These are phyloP conservation scores for Vigna angularis DNA, from an alignment of 306 rosid genomes.

Conservation along the genomic window DNA sequence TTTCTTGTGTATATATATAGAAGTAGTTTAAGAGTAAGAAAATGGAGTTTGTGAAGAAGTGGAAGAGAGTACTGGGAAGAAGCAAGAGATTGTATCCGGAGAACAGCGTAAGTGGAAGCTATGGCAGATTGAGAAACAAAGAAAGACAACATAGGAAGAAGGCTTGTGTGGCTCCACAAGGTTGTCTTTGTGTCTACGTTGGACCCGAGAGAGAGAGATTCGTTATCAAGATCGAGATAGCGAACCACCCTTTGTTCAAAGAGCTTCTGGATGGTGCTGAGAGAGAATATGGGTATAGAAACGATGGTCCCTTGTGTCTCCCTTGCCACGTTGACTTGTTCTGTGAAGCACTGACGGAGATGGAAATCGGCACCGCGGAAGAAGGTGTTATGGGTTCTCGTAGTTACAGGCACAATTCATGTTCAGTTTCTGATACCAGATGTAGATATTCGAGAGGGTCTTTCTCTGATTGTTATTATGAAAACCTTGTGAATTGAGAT, in stretches of 20 bases:
- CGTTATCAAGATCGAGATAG: constrained; percentile 53
- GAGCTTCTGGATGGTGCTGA: constrained; percentile 70
- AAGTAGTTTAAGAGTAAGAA: not conserved
- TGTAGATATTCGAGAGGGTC: not conserved
- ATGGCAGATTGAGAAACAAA: constrained; percentile 11
- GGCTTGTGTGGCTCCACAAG: constrained; percentile 45
- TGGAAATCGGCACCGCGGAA: not conserved
- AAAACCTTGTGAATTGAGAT: not conserved
- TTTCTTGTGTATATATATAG: too few relatives aligned
- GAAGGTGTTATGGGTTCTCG: not conserved
- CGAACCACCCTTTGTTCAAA: constrained; percentile 68
- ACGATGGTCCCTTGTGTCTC: constrained; percentile 74
- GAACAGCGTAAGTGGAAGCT: not conserved
- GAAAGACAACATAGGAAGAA: not conserved
- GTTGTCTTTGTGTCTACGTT: constrained; percentile 67
- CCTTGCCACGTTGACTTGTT: constrained; percentile 73
- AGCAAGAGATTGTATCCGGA: constrained; percentile 14
- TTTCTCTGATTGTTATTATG: not conserved
- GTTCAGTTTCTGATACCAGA: constrained; percentile 10
- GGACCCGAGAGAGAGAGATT: constrained; percentile 66
- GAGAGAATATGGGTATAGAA: constrained; percentile 61
- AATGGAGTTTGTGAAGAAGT: constrained; percentile 48
- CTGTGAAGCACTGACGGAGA: constrained; percentile 50
- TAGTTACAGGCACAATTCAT: not conserved
- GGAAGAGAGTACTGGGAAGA: constrained; percentile 41